Percentiles rank a stretch among this genome's conserved stretches.
These are phyloP conservation scores for Myriosclerotinia scirpicola DNA, from an alignment of 2,329 filamentous ascomycete genomes.

Conservation along the genomic window DNA sequence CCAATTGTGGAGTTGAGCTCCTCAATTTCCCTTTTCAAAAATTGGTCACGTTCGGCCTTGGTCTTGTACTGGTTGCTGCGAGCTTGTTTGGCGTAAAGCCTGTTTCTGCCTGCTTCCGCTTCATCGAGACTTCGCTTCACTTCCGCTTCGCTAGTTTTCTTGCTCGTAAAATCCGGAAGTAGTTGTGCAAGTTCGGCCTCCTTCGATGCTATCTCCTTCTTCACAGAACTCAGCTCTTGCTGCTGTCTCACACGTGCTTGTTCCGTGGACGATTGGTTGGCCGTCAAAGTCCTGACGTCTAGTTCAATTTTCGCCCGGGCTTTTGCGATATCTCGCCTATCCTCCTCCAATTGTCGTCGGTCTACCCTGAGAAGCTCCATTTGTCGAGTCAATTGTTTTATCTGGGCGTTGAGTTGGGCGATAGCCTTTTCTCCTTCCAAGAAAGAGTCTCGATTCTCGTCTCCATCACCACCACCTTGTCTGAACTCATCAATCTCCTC, in stretches of 20 bases:
- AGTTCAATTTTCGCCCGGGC: constrained; percentile 82
- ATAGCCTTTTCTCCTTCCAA: constrained; percentile 78
- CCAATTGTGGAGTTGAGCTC: constrained; percentile 75
- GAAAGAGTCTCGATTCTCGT: constrained; percentile 75
- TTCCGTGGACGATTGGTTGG: constrained; percentile 77
- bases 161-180: constrained; percentile 73
- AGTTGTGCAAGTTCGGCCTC: constrained; percentile 74
- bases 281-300: constrained; percentile 76
- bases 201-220: constrained; percentile 70
- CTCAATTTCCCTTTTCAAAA: constrained; percentile 75
- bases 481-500: constrained; percentile 81
- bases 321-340: constrained; percentile 79
- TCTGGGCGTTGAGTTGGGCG: constrained; percentile 72
- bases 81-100: constrained; percentile 89
- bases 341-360: constrained; percentile 82
- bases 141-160: constrained; percentile 70
- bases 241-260: constrained; percentile 71
- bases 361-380: constrained; percentile 84
- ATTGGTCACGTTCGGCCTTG: constrained; percentile 85
- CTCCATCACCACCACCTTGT: constrained; percentile 79
- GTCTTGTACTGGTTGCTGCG: constrained; percentile 83
- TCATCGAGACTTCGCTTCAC: constrained; percentile 72
- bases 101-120: constrained; percentile 71
- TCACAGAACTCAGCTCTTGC: constrained; percentile 68
- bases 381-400: constrained; percentile 76